phyloP scores from a whole-genome alignment of 2,329 filamentous ascomycete genomes.

The Fusarium sp. region DNA sequence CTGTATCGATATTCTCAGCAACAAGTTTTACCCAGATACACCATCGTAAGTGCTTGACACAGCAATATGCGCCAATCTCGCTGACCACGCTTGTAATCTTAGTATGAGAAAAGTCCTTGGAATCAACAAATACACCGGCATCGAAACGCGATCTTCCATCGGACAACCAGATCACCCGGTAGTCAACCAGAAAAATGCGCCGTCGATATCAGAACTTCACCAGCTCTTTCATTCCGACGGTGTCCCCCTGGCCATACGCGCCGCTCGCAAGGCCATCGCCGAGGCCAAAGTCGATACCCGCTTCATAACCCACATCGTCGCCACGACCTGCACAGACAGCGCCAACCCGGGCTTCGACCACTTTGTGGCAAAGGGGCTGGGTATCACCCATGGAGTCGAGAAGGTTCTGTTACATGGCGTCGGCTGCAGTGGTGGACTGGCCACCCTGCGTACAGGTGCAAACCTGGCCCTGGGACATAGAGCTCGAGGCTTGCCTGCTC shows the following conservation, averaged over 20 bases:
- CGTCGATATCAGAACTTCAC: conserved; percentile 64
- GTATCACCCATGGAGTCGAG: conserved; percentile 65
- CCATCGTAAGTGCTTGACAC: conserved; percentile 60
- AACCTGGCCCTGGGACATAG: conserved; percentile 70
- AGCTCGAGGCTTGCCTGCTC: conserved; percentile 65
- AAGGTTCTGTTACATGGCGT: conserved; percentile 71
- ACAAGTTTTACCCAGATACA: conserved; percentile 66
- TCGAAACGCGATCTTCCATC: conserved; percentile 68
- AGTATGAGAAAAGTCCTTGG: conserved; percentile 69
- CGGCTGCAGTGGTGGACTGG: conserved; percentile 70
- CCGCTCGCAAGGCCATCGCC: conserved; percentile 62
- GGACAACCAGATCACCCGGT: conserved; percentile 67
- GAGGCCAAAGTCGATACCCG: conserved; percentile 60
- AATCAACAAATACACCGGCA: conserved; percentile 71
- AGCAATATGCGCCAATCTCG: not conserved
- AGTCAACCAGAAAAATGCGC: conserved; percentile 62
- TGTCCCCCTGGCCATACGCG: conserved; percentile 63
- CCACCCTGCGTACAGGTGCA: conserved; percentile 68
- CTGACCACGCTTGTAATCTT: not conserved
- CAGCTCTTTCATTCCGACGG: conserved; percentile 63
- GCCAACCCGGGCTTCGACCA: conserved; percentile 74
- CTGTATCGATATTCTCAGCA: conserved; percentile 60
- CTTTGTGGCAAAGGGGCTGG: conserved; percentile 66
- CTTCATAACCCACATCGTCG: conserved; percentile 71
- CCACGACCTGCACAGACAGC: conserved; percentile 73